Conservation (phyloP, 2,329 filamentous ascomycete species). For the Fusarium brevicatenulatum region DNA sequence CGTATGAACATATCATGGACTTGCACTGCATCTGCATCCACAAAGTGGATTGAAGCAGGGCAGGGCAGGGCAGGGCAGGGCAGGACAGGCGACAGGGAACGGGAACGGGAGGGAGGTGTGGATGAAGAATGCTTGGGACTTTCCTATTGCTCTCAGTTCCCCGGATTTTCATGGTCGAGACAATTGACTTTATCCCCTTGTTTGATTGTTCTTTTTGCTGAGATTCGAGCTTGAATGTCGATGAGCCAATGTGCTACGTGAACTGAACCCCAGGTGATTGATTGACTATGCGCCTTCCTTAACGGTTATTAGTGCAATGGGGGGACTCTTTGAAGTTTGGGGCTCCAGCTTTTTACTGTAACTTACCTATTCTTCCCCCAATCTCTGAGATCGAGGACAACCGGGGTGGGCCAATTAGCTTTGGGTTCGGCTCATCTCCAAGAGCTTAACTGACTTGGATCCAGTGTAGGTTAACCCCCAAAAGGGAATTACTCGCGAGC, state of each 20-base stretch:
- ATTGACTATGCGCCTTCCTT: slow-evolving; percentile 30
- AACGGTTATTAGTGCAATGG: slow-evolving; percentile 14
- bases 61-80: neutral
- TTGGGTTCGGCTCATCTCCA: neutral
- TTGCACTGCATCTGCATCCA: slow-evolving; percentile 19
- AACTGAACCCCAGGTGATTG: slow-evolving; percentile 26
- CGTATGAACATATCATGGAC: neutral
- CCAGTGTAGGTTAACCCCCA: neutral
- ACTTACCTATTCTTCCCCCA: slow-evolving; percentile 13
- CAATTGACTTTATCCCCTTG: slow-evolving; percentile 23
- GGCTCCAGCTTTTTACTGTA: neutral
- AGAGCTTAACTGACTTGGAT: neutral
- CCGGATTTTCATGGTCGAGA: slow-evolving; percentile 34
- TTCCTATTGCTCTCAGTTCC: slow-evolving; percentile 31
- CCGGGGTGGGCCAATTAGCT: neutral
- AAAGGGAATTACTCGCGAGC: neutral
- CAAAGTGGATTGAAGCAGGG: slow-evolving; percentile 23
- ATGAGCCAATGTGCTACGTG: slow-evolving; percentile 1
- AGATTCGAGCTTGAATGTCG: slow-evolving; percentile 10
- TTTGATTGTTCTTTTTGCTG: neutral
- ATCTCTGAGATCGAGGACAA: slow-evolving; percentile 18
- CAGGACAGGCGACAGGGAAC: neutral
- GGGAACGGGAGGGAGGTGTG: slow-evolving; percentile 17
- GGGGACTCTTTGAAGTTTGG: slow-evolving; percentile 19
- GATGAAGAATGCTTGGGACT: slow-evolving; percentile 7